Evolutionary conservation across 352 stramenopile species (phyloP).

Genomic region (Proteromonas lacertae): DNA sequence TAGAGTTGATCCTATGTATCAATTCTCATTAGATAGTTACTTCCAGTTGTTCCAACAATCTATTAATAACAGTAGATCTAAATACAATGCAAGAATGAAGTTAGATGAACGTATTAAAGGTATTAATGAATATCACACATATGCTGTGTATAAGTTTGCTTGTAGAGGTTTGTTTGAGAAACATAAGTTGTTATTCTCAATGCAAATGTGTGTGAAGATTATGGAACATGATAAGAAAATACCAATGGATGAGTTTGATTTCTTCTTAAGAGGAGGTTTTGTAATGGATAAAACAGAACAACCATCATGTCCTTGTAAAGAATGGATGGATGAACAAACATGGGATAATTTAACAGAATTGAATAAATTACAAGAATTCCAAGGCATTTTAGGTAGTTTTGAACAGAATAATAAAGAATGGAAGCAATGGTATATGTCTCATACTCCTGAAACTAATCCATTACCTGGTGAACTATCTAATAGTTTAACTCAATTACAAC

Average conservation of each 20-base stretch:
- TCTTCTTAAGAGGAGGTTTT: conserved; percentile 48
- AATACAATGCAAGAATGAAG: too few relatives aligned
- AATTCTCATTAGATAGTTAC: conserved; percentile 74
- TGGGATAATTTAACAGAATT: conserved; percentile 64
- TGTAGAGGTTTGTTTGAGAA: conserved; percentile 69
- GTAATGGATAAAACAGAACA: conserved; percentile 17
- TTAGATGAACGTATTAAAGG: conserved; percentile 18
- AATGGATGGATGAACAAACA: conserved; percentile 31
- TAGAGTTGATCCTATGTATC: conserved; percentile 77
- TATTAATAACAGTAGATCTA: conserved; percentile 40
- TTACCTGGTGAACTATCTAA: conserved; percentile 55
- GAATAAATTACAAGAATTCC: conserved; percentile 39
- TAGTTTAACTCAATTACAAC: conserved; percentile 60
- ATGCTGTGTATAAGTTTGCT: conserved; percentile 64
- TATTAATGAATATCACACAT: conserved; percentile 77
- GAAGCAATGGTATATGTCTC: conserved; percentile 24
- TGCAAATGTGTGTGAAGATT: conserved; percentile 55
- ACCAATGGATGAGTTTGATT: conserved; percentile 57
- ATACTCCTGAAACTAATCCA: conserved; percentile 42
- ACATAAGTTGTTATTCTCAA: conserved; percentile 71
- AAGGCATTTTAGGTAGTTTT: conserved; percentile 39
- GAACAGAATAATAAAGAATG: conserved; percentile 25
- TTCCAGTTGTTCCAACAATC: conserved; percentile 64
- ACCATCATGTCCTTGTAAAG: conserved; percentile 28
- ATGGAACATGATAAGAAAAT: conserved; percentile 54